Percentiles rank a stretch among this genome's conserved stretches.
phyloP scores from a whole-genome alignment of 768 basidiomycete genomes.

The Exsudoporus frostii region DNA sequence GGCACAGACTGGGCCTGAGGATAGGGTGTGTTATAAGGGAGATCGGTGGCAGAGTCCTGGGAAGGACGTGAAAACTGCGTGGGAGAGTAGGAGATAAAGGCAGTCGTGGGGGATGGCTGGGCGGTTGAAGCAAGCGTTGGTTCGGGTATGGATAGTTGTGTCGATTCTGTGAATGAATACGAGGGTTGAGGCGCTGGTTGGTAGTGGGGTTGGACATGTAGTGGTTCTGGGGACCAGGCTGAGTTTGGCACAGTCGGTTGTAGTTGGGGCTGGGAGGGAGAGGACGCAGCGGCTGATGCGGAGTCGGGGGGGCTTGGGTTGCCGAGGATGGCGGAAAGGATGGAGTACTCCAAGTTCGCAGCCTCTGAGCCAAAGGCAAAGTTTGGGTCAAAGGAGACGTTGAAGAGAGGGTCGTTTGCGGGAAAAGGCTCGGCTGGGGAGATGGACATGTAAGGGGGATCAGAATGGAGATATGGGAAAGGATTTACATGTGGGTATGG shows the following conservation, averaged over 20 bases:
- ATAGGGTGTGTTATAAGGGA: conserved; percentile 35
- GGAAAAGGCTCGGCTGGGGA: conserved; percentile 50
- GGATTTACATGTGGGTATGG: conserved; percentile 33
- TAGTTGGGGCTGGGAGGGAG: conserved; percentile 27
- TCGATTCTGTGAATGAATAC: conserved; percentile 26
- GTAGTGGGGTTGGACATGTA: conserved; percentile 34
- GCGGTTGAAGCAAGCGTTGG: conserved; percentile 28
- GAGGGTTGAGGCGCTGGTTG: conserved; percentile 15
- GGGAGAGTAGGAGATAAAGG: conserved; percentile 33
- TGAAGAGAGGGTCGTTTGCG: conserved; percentile 56
- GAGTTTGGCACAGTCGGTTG: conserved; percentile 28
- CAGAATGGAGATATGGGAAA: background rate
- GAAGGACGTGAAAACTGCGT: conserved; percentile 32
- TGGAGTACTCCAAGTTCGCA: conserved; percentile 92
- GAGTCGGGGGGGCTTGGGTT: conserved; percentile 55
- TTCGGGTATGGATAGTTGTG: conserved; percentile 33
- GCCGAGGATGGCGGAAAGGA: conserved; percentile 87
- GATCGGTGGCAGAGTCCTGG: conserved; percentile 35
- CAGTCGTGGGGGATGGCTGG: conserved; percentile 26
- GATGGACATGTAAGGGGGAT: conserved; percentile 8
- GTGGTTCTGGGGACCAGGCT: conserved; percentile 37
- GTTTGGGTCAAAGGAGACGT: conserved; percentile 57
- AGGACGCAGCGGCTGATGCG: conserved; percentile 23
- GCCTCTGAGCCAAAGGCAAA: conserved; percentile 81
- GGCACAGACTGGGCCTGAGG: conserved; percentile 25